A percentile compares a stretch with the other conserved stretches of the same genome.
Evolutionary conservation across 139 green algal genomes (phyloP).

Genomic region (Haematococcus sp.): DNA sequence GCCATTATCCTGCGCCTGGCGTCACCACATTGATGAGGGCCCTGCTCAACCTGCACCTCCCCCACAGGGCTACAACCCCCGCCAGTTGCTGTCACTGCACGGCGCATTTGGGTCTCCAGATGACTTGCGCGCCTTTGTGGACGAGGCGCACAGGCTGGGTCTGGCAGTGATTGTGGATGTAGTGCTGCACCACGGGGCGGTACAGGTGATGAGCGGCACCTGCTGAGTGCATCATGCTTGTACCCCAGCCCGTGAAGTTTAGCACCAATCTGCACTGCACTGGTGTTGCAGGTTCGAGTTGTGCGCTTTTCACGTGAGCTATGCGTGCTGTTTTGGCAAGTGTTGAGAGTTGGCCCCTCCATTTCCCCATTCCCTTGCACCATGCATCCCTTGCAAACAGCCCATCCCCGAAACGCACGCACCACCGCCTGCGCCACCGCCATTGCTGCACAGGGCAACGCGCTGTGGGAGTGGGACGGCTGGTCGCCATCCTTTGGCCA

Average conservation of each 20-base stretch:
- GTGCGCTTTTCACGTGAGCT: too few relatives aligned
- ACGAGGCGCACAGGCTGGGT: conserved; percentile 43
- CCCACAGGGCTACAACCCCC: conserved; percentile 60
- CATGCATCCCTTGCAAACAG: too few relatives aligned
- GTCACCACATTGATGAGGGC: too few relatives aligned
- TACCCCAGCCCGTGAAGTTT: background rate
- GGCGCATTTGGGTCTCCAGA: conserved; percentile 45
- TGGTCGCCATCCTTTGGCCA: conserved; percentile 38
- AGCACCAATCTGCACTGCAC: too few relatives aligned
- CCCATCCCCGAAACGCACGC: too few relatives aligned
- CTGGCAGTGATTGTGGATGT: conserved; percentile 70
- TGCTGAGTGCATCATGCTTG: background rate
- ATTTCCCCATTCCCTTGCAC: too few relatives aligned
- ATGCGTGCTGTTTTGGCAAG: too few relatives aligned
- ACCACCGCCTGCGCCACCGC: too few relatives aligned
- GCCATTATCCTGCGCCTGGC: too few relatives aligned
- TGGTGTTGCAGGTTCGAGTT: too few relatives aligned
- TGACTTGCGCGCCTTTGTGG: conserved; percentile 61
- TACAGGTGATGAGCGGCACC: background rate
- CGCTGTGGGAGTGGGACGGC: conserved; percentile 67
- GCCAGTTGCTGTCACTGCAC: conserved; percentile 50
- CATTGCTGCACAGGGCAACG: conserved; percentile 36
- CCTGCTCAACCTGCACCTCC: too few relatives aligned
- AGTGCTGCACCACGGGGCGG: conserved; percentile 66
- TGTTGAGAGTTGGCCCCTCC: too few relatives aligned